phyloP scores from a whole-genome alignment of 345 rosid genomes.

The Corchorus capsularis region DNA sequence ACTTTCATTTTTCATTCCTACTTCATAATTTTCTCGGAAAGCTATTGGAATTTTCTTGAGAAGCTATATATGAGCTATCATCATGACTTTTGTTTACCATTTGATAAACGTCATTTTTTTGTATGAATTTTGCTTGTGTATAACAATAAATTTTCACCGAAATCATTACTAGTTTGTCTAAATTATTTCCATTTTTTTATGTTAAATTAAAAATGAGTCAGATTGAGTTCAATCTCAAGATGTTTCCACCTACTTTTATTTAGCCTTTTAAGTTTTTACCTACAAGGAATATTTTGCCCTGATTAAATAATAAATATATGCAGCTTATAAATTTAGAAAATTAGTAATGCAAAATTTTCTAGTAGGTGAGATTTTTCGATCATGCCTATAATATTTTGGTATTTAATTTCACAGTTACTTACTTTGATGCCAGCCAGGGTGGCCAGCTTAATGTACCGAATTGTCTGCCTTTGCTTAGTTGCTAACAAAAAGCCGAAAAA shows the following conservation, averaged over 20 bases:
- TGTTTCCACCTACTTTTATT: not conserved
- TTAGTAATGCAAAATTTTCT: not conserved
- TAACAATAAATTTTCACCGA: not conserved
- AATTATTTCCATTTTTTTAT: not conserved
- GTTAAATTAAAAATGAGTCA: not conserved
- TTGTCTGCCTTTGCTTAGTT: not conserved
- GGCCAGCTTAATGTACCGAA: not conserved
- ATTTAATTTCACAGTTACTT: not conserved
- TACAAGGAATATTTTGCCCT: not conserved
- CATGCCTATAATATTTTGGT: not conserved
- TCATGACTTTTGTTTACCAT: not conserved
- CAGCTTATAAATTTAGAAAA: not conserved
- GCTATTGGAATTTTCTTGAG: not conserved
- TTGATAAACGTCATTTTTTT: not conserved
- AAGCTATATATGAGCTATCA: too few species aligned
- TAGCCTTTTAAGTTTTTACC: too few species aligned
- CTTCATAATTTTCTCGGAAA: conserved; percentile 9
- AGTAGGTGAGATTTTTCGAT: not conserved
- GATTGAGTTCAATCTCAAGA: not conserved
- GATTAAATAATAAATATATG: not conserved
- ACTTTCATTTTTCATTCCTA: not conserved
- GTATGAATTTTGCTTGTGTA: not conserved
- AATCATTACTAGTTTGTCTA: not conserved
- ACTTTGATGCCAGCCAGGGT: not conserved
- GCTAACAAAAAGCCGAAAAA: not conserved